Base-by-base conservation (phyloP, 768 basidiomycete species). In the Tylopilus intermedius region DNA sequence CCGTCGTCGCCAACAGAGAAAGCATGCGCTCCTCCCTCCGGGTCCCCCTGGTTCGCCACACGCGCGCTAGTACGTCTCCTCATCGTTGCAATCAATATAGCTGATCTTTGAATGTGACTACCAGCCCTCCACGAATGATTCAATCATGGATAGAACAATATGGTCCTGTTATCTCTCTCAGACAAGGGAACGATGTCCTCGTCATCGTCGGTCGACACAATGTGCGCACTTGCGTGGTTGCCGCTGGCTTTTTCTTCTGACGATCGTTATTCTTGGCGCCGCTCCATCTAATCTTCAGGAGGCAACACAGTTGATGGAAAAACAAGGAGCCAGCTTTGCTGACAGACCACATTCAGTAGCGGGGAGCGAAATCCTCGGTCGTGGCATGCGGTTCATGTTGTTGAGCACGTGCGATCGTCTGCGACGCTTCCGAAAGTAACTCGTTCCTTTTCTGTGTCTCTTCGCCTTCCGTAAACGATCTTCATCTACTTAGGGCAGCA, bases 251-350 rank as follows among this genome's bases (percentile, higher is more conserved):
- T 14, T 5, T 15, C n/a, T 4, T 5, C 33, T 54, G 49, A 44
- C 18, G 1, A 26, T 10, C 18, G 15, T 8, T 13, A 3, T n/a
- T 24, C 4, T 7, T 2, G 2, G 1, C 9, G n/a, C 18, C 18
- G 9, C 2, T 21, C 35, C 5, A 10, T 39, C 38, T 39, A 9
- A 10, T 15, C 14, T 2, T n/a, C 5, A 66, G 64, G 67, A 63
- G 43, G 81, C 82, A 0, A 71, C 79, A 0, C 79, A 82, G 10
- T 75, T 83, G 47, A 74, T 84, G 78, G 82, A 83, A 64, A 77
- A 79, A 55, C 79, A 83, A 53, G 81, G 81, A 0, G 78, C 76
- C 0, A 58, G 59, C 4, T 69, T 78, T 15, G 74, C 73, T 0
- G 82, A 84, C 58, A 63, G 82, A 37, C 82, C 82, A 1, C 61